phyloP scores from a whole-genome alignment of 306 rosid species.

The Lagenaria siceraria region DNA sequence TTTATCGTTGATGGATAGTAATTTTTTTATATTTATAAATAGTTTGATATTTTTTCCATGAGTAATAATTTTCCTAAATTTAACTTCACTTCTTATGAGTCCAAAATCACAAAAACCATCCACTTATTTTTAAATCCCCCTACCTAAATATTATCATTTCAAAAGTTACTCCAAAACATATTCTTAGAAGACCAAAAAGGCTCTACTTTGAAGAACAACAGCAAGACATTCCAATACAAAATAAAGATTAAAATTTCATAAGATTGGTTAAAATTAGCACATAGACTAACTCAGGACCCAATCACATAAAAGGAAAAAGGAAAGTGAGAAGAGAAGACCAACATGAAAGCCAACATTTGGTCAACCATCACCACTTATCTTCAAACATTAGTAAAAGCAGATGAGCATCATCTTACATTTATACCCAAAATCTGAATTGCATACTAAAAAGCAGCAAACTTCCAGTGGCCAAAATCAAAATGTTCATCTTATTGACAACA shows the following conservation, averaged over 20 bases:
- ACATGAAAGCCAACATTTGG: not conserved
- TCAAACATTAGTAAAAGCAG: not conserved
- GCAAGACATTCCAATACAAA: not conserved
- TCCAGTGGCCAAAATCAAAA: not conserved
- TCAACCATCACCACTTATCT: not conserved
- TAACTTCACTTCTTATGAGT: too few species aligned
- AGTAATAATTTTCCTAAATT: too few species aligned
- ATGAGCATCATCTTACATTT: not conserved
- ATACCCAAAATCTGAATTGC: not conserved
- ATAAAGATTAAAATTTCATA: not conserved
- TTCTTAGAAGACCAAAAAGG: not conserved
- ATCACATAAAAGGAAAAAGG: not conserved
- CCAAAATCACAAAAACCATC: too few species aligned
- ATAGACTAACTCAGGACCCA: not conserved
- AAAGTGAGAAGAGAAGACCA: not conserved
- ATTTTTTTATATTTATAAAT: too few species aligned
- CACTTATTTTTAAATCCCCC: too few species aligned
- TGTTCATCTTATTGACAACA: conserved; percentile 1
- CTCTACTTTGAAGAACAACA: not conserved
- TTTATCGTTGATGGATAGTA: too few species aligned
- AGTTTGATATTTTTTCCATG: too few species aligned
- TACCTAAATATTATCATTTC: too few species aligned
- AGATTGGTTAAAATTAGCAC: not conserved
- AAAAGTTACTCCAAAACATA: too few species aligned
- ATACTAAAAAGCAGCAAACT: not conserved